phyloP scores from a whole-genome alignment of 2,329 filamentous ascomycete genomes.

The Clonostachys byssicola region DNA sequence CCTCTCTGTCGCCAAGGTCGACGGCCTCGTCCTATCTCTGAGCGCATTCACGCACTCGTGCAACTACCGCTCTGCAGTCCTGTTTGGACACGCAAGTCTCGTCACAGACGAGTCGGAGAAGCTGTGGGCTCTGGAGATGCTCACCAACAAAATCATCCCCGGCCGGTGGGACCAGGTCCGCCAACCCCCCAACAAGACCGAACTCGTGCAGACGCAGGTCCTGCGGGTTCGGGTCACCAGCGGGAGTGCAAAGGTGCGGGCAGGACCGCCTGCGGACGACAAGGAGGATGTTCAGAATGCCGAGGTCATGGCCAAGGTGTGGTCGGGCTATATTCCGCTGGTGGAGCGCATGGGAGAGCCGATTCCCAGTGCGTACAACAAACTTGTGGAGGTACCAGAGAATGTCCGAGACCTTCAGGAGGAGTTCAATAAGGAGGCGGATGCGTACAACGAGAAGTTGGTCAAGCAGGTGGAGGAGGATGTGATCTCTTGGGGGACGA shows the following conservation, averaged over 20 bases:
- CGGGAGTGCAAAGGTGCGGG: conserved; percentile 72
- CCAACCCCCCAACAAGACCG: conserved; percentile 65
- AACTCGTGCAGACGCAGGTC: conserved; percentile 72
- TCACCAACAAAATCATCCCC: conserved; percentile 71
- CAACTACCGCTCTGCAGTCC: conserved; percentile 78
- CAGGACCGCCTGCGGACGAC: conserved; percentile 57
- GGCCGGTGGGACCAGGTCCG: conserved; percentile 66
- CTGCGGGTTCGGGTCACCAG: conserved; percentile 63
- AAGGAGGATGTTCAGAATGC: conserved; percentile 39
- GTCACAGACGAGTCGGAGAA: conserved; percentile 69
- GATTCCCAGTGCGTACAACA: conserved; percentile 54
- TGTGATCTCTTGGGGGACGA: not conserved
- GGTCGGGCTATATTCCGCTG: conserved; percentile 59
- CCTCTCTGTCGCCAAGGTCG: conserved; percentile 68
- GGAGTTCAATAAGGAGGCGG: conserved; percentile 28
- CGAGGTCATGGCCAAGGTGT: conserved; percentile 34
- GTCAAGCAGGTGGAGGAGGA: not conserved
- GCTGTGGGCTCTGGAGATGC: conserved; percentile 70
- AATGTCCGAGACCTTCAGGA: conserved; percentile 46
- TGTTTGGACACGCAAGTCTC: conserved; percentile 69
- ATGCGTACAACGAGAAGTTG: conserved; percentile 14
- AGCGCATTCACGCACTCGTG: conserved; percentile 80
- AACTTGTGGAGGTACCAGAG: conserved; percentile 51
- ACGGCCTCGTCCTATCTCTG: conserved; percentile 75
- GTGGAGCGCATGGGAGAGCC: conserved; percentile 62